Percentiles rank a stretch among this genome's conserved stretches.
Evolutionary conservation across 768 basidiomycete species (phyloP).

Genomic region (Daedalea quercina): DNA sequence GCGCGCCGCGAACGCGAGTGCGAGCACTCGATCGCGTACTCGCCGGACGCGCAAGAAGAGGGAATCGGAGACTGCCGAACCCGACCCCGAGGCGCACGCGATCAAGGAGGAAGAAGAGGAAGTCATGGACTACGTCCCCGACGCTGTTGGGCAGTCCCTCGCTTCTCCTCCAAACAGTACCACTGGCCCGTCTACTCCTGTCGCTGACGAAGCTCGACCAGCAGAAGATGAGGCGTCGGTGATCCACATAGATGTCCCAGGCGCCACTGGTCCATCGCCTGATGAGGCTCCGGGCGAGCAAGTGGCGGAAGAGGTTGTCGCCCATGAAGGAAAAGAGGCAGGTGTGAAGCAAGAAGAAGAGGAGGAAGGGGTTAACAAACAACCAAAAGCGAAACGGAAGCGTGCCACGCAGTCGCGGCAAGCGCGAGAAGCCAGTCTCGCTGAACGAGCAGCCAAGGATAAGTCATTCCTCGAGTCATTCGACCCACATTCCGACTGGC

Average conservation of each 20-base stretch:
- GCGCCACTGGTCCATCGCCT: too few relatives aligned
- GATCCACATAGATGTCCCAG: too few relatives aligned
- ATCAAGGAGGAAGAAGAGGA: constrained; percentile 44
- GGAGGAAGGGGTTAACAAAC: constrained; percentile 17
- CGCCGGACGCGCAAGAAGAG: constrained; percentile 35
- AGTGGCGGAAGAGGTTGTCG: neutral
- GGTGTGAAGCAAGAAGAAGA: constrained; percentile 7
- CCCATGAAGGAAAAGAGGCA: neutral
- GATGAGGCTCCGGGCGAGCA: too few relatives aligned
- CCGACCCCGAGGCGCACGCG: constrained; percentile 27
- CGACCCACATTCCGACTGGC: constrained; percentile 69
- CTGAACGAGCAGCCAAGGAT: constrained; percentile 37
- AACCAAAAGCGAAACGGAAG: constrained; percentile 33
- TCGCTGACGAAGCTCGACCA: neutral
- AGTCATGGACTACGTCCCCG: constrained; percentile 11
- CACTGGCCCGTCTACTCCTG: constrained; percentile 19
- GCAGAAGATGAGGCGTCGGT: neutral
- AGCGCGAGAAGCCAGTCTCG: constrained; percentile 41
- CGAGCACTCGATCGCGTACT: constrained; percentile 30
- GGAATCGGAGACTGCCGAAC: constrained; percentile 38
- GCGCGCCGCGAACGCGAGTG: constrained; percentile 29
- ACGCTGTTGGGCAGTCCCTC: constrained; percentile 13
- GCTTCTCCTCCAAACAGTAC: constrained; percentile 38
- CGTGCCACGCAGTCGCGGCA: constrained; percentile 35
- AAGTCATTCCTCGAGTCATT: constrained; percentile 62